Conservation (phyloP, 2,329 filamentous ascomycete species). For the Paecilomyces dactylethromorphus region DNA sequence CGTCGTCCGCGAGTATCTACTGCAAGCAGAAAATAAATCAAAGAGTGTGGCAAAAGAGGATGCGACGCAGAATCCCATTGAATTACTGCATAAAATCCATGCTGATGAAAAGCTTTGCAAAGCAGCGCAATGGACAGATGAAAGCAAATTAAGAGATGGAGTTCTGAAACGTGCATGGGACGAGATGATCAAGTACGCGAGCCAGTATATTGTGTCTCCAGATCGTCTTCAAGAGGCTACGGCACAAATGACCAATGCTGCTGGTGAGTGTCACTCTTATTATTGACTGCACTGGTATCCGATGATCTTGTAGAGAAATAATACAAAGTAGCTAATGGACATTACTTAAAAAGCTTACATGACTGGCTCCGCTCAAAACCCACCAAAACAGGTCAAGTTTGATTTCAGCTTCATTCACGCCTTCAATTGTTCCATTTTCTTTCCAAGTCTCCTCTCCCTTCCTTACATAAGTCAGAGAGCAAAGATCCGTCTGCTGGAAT, state of each 20-base stretch:
- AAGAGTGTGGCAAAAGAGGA: constrained; percentile 19
- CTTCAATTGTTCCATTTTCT: constrained; percentile 71
- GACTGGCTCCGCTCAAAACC: constrained; percentile 56
- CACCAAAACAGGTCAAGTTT: constrained; percentile 61
- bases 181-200: constrained; percentile 57
- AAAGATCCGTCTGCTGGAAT: constrained; percentile 69
- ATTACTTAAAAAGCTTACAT: constrained; percentile 41
- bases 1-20: constrained; percentile 50
- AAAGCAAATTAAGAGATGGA: constrained; percentile 63
- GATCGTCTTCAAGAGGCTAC: constrained; percentile 53
- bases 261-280: constrained; percentile 31
- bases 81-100: constrained; percentile 57
- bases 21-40: constrained; percentile 27
- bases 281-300: background rate
- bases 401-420: constrained; percentile 83
- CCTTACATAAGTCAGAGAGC: constrained; percentile 53
- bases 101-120: constrained; percentile 50
- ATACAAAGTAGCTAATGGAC: constrained; percentile 27
- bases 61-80: constrained; percentile 41
- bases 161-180: constrained; percentile 57
- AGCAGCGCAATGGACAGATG: constrained; percentile 48
- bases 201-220: constrained; percentile 51
- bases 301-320: constrained; percentile 25
- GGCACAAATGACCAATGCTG: constrained; percentile 64
- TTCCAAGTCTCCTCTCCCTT: constrained; percentile 54